Conservation (phyloP, 2,329 filamentous ascomycete species). For the Colletotrichum navitas region DNA sequence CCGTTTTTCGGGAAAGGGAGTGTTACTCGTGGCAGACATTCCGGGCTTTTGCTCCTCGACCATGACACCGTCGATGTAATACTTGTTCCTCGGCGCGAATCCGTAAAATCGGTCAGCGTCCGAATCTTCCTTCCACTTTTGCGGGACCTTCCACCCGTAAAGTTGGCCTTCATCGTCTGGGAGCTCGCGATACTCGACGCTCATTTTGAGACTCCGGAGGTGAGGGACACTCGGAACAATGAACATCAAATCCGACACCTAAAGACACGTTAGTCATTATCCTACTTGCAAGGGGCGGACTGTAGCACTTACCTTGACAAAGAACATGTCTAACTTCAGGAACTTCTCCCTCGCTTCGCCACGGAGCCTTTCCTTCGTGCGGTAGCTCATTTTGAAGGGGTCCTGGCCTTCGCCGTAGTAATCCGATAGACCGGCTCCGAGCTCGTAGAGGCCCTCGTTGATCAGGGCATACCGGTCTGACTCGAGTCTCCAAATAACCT, state of each 20-base stretch:
- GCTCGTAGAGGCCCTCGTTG: conserved; percentile 61
- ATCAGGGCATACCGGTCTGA: conserved; percentile 68
- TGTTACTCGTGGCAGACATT: conserved; percentile 61
- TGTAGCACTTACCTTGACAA: conserved; percentile 68
- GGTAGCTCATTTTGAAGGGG: conserved; percentile 58
- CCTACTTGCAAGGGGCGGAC: no score
- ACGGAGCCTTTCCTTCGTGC: conserved; percentile 60
- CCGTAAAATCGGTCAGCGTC: conserved; percentile 63
- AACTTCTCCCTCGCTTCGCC: conserved; percentile 66
- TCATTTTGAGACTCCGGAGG: conserved; percentile 66
- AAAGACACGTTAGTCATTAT: conserved; percentile 41
- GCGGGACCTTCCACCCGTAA: conserved; percentile 55
- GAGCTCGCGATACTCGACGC: conserved; percentile 71
- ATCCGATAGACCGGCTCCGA: conserved; percentile 65
- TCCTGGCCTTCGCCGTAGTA: conserved; percentile 63
- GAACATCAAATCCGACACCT: conserved; percentile 73
- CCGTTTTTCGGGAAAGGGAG: conserved; percentile 66
- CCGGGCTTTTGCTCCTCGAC: conserved; percentile 65
- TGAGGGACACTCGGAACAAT: conserved; percentile 70
- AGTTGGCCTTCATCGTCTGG: conserved; percentile 63
- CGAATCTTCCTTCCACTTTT: conserved; percentile 72
- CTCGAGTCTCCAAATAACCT: conserved; percentile 70
- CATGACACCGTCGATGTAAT: conserved; percentile 69
- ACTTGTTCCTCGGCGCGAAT: conserved; percentile 69
- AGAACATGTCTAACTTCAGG: conserved; percentile 72